A percentile compares a stretch with the other conserved stretches of the same genome.
These are phyloP conservation scores for Hypomontagnella monticulosa DNA, from an alignment of 495 filamentous ascomycete species.

Conservation along the genomic window DNA sequence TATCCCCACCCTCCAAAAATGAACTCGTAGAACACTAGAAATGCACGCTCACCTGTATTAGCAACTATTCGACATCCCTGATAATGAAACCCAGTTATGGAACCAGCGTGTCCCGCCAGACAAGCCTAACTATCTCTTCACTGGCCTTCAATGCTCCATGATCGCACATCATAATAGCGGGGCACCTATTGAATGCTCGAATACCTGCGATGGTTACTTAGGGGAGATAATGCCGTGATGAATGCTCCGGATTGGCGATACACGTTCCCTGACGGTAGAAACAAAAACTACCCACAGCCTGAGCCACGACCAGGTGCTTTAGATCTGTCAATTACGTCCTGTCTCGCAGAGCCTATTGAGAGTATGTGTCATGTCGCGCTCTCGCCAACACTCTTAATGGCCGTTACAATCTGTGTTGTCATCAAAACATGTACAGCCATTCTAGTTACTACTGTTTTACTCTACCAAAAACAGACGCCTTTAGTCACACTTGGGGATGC, in stretches of 20 bases:
- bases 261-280: constrained; percentile 13
- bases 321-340: constrained; percentile 28
- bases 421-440: constrained; percentile 50
- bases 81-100: constrained; percentile 33
- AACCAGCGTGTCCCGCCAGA: constrained; percentile 29
- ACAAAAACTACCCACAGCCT: constrained; percentile 20
- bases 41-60: too few relatives aligned
- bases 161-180: not conserved
- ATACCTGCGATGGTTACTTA: constrained; percentile 5
- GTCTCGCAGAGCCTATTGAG: constrained; percentile 29
- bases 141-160: constrained; percentile 29
- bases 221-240: not conserved
- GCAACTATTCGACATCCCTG: too few relatives aligned
- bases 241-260: constrained; percentile 16
- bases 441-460: constrained; percentile 46
- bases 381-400: constrained; percentile 48
- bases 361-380: constrained; percentile 29
- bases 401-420: constrained; percentile 45
- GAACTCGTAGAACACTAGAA: too few relatives aligned
- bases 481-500: constrained; percentile 65
- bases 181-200: not conserved
- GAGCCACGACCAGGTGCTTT: constrained; percentile 16
- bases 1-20: too few relatives aligned
- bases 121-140: constrained; percentile 34
- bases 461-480: constrained; percentile 41